Evolutionary conservation across 2,329 filamentous ascomycete species (phyloP), one percentile per base, ranked within the genome.

Genomic region (Fusarium decemcellulare): DNA sequence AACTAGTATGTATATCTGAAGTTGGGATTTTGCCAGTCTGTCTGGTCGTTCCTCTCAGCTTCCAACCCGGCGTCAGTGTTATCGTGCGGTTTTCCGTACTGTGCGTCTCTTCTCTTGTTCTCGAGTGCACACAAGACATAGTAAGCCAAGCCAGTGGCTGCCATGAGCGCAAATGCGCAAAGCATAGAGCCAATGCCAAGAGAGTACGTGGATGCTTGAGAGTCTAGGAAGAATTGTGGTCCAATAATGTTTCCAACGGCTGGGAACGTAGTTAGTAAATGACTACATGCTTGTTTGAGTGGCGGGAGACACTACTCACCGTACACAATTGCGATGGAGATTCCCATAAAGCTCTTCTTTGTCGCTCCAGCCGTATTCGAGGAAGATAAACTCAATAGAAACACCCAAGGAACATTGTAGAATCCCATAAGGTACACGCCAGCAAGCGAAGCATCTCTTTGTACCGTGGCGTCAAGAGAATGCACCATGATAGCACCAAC

Each of bases 381-480:
- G 32, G 44, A 48, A 7, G 63, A 69, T 8, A 77, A 56, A 15
- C 75, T 76, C 10, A 77, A 54, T 54, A 75, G 72, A 8, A 73
- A 68, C 2, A 76, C 72, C 68, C 69, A 77, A 0, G 74, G 65
- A 2, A 73, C 71, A 50, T 76, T 76, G 34, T 77, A 77, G 43
- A 76, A 77, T 3, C 75, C 74, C 74, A 76, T 74, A 6, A 77
- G 58, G 44, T 77, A 77, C 29, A 76, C 75, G 9, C 71, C 73
- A 7, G 73, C 71, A 8, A 77, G 62, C 3, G 74, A 75, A 0
- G 74, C 76, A 23, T 74, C 43, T 46, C 76, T 51, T 7, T 70
- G 42, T 5, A 57, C 53, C 10, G 37, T 52, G 9, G 59, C 51
- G 44, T 75, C 69, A 1, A 76, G 68, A 7, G 58, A 50, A 32